Evolutionary conservation across 306 rosid species (phyloP).

Genomic region (Cucurbita pepo): DNA sequence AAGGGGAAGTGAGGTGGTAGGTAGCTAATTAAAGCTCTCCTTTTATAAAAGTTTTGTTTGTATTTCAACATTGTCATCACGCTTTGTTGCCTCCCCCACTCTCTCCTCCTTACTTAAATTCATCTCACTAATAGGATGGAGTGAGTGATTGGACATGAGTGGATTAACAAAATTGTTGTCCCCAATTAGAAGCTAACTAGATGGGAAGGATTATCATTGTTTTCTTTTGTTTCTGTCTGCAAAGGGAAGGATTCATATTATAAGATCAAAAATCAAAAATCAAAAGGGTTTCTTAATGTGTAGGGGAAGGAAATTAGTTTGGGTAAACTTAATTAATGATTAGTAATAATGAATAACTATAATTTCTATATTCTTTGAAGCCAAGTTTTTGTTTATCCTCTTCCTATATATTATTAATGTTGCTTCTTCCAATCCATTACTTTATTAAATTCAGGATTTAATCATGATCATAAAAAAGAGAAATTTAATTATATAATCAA

Average conservation of each 20-base stretch:
- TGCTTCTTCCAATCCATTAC: too few relatives aligned
- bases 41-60: not conserved
- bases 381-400: not conserved
- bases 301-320: not conserved
- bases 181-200: not conserved
- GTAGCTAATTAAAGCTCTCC: constrained; percentile 1
- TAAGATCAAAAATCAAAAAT: not conserved
- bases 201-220: not conserved
- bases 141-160: not conserved
- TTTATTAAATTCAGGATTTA: too few relatives aligned
- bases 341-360: constrained; percentile 11
- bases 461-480: too few relatives aligned
- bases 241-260: not conserved
- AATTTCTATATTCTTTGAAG: constrained; percentile 17
- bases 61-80: constrained; percentile 12
- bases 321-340: constrained; percentile 20
- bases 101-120: not conserved
- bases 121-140: not conserved
- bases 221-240: not conserved
- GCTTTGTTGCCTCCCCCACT: not conserved
- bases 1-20: not conserved
- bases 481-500: too few relatives aligned
- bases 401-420: too few relatives aligned
- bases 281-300: not conserved
- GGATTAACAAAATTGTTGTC: not conserved